Evolutionary conservation across 768 basidiomycete genomes (phyloP).

Genomic region (Guyanaporus albipodus): DNA sequence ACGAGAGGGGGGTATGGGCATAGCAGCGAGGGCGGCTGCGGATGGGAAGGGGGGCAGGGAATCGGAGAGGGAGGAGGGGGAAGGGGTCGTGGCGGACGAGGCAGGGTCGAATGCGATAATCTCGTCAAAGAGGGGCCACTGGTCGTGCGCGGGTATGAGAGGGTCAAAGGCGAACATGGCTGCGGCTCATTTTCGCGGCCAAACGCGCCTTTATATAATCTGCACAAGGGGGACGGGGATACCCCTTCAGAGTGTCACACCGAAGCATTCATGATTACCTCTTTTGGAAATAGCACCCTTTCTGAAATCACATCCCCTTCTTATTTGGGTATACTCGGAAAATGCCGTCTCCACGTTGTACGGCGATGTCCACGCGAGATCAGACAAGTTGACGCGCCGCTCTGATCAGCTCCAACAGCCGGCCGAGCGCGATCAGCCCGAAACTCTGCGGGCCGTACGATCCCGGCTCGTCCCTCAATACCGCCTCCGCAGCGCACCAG

Average conservation of each 20-base stretch:
- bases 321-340: conserved; percentile 18
- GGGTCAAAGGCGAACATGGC: conserved; percentile 20
- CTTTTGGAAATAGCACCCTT: conserved; percentile 16
- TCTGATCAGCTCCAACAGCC: conserved; percentile 40
- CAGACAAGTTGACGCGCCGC: conserved; percentile 10
- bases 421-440: conserved; percentile 41
- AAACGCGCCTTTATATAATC: conserved; percentile 31
- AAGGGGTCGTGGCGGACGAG: conserved; percentile 8
- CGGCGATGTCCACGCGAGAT: background rate
- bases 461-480: conserved; percentile 20
- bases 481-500: conserved; percentile 38
- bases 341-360: conserved; percentile 23
- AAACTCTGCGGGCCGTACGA: conserved; percentile 43
- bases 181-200: conserved; percentile 7
- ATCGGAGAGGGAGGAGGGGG: conserved; percentile 3
- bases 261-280: conserved; percentile 8
- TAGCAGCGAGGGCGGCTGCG: conserved; percentile 20
- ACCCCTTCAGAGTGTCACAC: conserved; percentile 28
- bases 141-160: conserved; percentile 10
- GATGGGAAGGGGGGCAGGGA: conserved; percentile 12
- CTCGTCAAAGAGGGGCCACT: conserved; percentile 28
- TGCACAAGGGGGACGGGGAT: background rate
- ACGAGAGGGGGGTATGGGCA: conserved; percentile 31
- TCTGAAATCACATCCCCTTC: conserved; percentile 28
- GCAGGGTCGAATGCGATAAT: conserved; percentile 7